Evolutionary conservation across 768 basidiomycete species (phyloP).

Genomic region (Kockovaella imperatae): DNA sequence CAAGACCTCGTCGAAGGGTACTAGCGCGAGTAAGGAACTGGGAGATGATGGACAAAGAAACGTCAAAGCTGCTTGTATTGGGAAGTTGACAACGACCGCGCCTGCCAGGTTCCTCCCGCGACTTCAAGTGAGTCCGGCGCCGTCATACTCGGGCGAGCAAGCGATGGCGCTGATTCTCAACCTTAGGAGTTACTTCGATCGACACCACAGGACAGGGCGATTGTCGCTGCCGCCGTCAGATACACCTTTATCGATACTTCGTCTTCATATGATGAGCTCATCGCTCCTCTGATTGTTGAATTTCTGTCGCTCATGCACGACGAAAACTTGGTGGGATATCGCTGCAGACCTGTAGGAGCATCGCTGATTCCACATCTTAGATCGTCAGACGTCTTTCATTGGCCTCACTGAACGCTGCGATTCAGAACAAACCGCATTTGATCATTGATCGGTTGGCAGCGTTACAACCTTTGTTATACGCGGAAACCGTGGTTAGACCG

Average conservation of each 20-base stretch:
- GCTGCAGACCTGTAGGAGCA: not conserved
- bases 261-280: conserved; percentile 77
- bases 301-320: conserved; percentile 86
- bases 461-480: conserved; percentile 74
- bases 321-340: conserved; percentile 62
- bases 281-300: conserved; percentile 79
- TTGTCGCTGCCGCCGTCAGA: conserved; percentile 85
- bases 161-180: conserved; percentile 55
- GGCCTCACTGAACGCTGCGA: conserved; percentile 86
- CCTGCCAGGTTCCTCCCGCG: conserved; percentile 86
- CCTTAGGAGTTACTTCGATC: conserved; percentile 30
- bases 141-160: conserved; percentile 61
- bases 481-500: conserved; percentile 71
- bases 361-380: conserved; percentile 47
- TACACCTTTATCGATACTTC: conserved; percentile 82
- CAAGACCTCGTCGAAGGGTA: not conserved
- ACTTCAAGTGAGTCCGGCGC: conserved; percentile 59
- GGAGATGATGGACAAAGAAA: conserved; percentile 83
- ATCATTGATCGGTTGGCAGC: conserved; percentile 71
- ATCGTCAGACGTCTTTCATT: conserved; percentile 82
- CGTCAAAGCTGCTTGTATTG: conserved; percentile 91
- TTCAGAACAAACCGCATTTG: conserved; percentile 86
- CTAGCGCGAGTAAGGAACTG: conserved; percentile 6
- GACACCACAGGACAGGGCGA: conserved; percentile 56
- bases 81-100: conserved; percentile 85